Percentiles rank a stretch among this genome's conserved stretches.
Evolutionary conservation across 805 yeast genomes (phyloP).

Genomic region (Lipomyces kockii): DNA sequence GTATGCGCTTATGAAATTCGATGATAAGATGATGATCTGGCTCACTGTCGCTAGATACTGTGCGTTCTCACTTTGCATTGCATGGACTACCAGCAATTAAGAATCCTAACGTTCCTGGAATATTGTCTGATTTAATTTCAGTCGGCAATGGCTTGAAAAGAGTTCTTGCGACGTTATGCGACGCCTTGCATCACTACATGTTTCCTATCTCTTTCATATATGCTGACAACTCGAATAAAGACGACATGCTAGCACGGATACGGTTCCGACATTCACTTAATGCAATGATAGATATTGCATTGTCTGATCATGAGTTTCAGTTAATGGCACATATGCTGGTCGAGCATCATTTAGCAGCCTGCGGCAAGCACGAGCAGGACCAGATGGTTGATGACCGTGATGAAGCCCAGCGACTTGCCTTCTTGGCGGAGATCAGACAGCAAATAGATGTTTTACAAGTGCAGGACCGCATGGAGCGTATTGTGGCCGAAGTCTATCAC

Average conservation of each 20-base stretch:
- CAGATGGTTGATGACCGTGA: slow-evolving; percentile 6
- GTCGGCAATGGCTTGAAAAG: slow-evolving; percentile 3
- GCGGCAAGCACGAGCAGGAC: slow-evolving; percentile 12
- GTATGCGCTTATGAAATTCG: slow-evolving; percentile 11
- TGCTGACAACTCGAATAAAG: not conserved
- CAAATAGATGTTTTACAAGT: slow-evolving; percentile 12
- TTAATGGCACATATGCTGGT: slow-evolving; percentile 16
- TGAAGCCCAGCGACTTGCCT: slow-evolving; percentile 8
- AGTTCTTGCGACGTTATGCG: slow-evolving; percentile 20
- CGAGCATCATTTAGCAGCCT: slow-evolving; percentile 14
- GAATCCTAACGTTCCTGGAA: slow-evolving; percentile 2
- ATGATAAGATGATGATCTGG: not conserved
- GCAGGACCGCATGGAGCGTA: slow-evolving; percentile 18
- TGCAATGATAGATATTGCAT: slow-evolving; percentile 28
- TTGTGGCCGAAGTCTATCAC: slow-evolving; percentile 26
- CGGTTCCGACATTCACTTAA: slow-evolving; percentile 25
- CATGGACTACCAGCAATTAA: slow-evolving; percentile 28
- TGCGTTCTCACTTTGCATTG: slow-evolving; percentile 30
- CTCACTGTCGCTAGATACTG: slow-evolving; percentile 16
- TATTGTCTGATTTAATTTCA: not conserved
- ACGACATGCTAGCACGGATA: slow-evolving; percentile 6
- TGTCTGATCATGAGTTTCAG: slow-evolving; percentile 28
- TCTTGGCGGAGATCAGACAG: slow-evolving; percentile 9
- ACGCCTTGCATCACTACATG: slow-evolving; percentile 27
- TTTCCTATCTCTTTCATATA: slow-evolving; percentile 22